A percentile compares a stretch with the other conserved stretches of the same genome.
Conservation (phyloP, 139 green algal genomes). For the Mychonastes homosphaera region DNA sequence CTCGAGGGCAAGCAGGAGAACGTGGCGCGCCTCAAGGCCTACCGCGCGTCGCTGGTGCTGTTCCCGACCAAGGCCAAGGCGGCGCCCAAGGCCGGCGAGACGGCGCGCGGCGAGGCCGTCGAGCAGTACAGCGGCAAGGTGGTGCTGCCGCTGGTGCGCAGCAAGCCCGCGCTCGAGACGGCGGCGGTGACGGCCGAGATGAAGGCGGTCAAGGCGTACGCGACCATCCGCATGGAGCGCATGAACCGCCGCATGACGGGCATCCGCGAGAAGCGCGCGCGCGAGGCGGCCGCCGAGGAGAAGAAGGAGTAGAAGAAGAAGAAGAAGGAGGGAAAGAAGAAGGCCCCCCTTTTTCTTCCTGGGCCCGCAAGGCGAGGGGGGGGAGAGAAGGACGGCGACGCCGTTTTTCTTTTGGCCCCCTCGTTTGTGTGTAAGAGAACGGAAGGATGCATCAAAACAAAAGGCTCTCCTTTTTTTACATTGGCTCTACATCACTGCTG, state of each 20-base stretch:
- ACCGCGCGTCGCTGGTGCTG: constrained; percentile 90
- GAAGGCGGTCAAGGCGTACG: constrained; percentile 74
- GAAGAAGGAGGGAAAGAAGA: not conserved
- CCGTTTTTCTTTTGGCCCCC: not conserved
- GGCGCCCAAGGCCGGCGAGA: too few species aligned
- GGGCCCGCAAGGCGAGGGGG: too few species aligned
- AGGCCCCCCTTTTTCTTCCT: not conserved
- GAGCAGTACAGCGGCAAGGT: too few species aligned
- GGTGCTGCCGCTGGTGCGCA: constrained; percentile 55
- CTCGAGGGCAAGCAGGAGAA: constrained; percentile 64
- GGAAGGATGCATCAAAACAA: too few species aligned
- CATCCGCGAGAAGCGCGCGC: constrained; percentile 72
- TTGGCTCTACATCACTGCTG: not conserved
- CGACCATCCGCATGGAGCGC: constrained; percentile 84
- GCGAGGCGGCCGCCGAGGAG: constrained; percentile 56
- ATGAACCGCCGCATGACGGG: constrained; percentile 78
- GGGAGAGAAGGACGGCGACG: not conserved
- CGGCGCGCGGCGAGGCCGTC: too few species aligned
- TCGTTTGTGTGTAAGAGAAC: not conserved
- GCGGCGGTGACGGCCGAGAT: constrained; percentile 78
- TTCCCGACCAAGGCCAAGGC: constrained; percentile 74
- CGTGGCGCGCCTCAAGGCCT: constrained; percentile 88
- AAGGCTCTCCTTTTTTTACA: not conserved
- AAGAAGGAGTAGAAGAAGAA: constrained; percentile 38
- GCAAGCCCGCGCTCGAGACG: constrained; percentile 57